Conservation (phyloP, 805 yeast genomes). For the Candida coquimbonensis region DNA sequence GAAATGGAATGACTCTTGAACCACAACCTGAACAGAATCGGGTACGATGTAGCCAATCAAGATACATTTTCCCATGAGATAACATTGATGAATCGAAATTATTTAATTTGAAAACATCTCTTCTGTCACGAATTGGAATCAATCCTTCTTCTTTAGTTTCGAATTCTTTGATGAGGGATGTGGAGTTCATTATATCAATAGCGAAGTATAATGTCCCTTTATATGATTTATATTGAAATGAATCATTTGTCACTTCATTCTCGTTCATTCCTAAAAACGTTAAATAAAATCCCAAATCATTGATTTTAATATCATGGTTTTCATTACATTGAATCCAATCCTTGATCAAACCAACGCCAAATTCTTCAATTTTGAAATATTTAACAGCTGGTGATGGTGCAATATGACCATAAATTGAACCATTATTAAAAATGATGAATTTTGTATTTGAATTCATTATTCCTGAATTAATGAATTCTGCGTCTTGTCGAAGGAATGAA, state of each 20-base stretch:
- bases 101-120: constrained; percentile 17
- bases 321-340: constrained; percentile 10
- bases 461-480: constrained; percentile 37
- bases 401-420: constrained; percentile 3
- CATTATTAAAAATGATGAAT: constrained; percentile 31
- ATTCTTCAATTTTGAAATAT: constrained; percentile 13
- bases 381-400: background rate
- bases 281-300: constrained; percentile 26
- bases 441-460: constrained; percentile 34
- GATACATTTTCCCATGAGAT: constrained; percentile 75
- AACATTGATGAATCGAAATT: constrained; percentile 55
- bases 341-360: constrained; percentile 9
- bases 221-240: constrained; percentile 37
- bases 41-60: constrained; percentile 79
- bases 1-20: constrained; percentile 44
- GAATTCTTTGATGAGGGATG: background rate
- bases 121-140: constrained; percentile 4
- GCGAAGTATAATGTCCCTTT: constrained; percentile 61
- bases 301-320: constrained; percentile 12
- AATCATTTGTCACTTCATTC: constrained; percentile 15
- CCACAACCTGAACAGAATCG: constrained; percentile 90
- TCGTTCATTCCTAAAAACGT: constrained; percentile 48
- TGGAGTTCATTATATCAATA: constrained; percentile 36
- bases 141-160: background rate
- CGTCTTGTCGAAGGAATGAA: constrained; percentile 48